Base-by-base conservation (phyloP, 306 rosid species). In the Rosa chinensis region DNA sequence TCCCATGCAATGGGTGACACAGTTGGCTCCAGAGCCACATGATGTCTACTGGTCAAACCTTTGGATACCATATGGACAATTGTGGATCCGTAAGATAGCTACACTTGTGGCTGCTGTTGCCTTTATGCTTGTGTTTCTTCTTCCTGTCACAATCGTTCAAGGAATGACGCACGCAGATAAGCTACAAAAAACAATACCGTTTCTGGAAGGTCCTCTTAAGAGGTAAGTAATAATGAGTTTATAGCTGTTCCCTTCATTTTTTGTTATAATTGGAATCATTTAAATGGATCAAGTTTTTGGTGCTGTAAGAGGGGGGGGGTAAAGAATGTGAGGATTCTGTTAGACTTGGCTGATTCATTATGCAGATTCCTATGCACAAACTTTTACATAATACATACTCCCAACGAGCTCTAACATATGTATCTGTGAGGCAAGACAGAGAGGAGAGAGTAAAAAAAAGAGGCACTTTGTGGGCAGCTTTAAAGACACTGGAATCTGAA, bases 1-100 rank as follows among this genome's bases (percentile, higher is more conserved):
- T 92, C 99, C 99, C 61, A 91, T 95, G 99, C 74, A 74, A 79
- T 95, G 97, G 98, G 98, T 91, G 77, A 91, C 98, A 71, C 86
- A 88, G 74, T 68, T 76, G 78, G 99, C 99, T 81, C 99, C 99
- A 5, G 98, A 90, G 42, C 99, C 99, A 50, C 78, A 76, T 16
- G 97, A 95, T 87, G 87, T 95, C 78, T 93, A 88, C 85, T 95
- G 99, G 99, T 84, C 98, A 80, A 95, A 89, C 78, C 93, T 95
- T 78, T 88, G 96, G 87, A 86, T 95, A 88, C 99, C 98, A 3
- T 95, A 89, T 62, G 80, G 74, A 78, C 97, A 91, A 86, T 90
- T 95, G 56, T 95, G 99, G 99, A 70, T 95, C 76, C 97, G 99
- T 62, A 93, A 86, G 85, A 89, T 93, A 85, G 89, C 88, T 73